Evolutionary conservation across 768 basidiomycete species (phyloP).

Genomic region (Tylopilus subfusipes): DNA sequence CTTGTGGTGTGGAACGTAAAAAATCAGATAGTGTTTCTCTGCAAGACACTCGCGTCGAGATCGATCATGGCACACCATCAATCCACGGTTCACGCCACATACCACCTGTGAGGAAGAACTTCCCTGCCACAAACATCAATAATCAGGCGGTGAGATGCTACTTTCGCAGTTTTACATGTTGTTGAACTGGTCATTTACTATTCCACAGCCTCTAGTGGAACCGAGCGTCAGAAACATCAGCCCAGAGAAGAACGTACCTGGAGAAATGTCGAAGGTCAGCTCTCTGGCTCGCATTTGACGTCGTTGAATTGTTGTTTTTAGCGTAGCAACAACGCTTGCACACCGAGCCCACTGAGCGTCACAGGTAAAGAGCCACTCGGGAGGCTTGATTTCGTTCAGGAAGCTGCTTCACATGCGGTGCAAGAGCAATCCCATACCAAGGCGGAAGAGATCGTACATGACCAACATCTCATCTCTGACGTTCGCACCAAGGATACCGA

Average conservation of each 20-base stretch:
- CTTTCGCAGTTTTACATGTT: background rate
- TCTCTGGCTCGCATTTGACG: background rate
- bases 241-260: background rate
- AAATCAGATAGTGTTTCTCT: background rate
- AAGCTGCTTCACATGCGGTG: background rate
- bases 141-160: constrained; percentile 7
- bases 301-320: constrained; percentile 2
- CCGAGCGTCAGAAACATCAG: background rate
- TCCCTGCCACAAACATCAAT: background rate
- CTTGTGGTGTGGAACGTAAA: background rate
- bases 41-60: background rate
- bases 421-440: background rate
- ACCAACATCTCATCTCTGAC: background rate
- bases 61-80: background rate
- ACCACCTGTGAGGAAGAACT: background rate
- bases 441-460: background rate
- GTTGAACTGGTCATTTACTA: background rate
- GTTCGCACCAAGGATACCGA: background rate
- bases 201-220: constrained; percentile 1
- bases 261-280: constrained; percentile 13
- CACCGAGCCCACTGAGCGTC: background rate
- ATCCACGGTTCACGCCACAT: background rate
- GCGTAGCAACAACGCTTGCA: background rate
- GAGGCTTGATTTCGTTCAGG: constrained; percentile 17
- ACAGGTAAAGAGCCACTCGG: constrained; percentile 35